A percentile compares a stretch with the other conserved stretches of the same genome.
Conservation (phyloP, 2,329 filamentous ascomycete species). For the Exserohilum turcica region DNA sequence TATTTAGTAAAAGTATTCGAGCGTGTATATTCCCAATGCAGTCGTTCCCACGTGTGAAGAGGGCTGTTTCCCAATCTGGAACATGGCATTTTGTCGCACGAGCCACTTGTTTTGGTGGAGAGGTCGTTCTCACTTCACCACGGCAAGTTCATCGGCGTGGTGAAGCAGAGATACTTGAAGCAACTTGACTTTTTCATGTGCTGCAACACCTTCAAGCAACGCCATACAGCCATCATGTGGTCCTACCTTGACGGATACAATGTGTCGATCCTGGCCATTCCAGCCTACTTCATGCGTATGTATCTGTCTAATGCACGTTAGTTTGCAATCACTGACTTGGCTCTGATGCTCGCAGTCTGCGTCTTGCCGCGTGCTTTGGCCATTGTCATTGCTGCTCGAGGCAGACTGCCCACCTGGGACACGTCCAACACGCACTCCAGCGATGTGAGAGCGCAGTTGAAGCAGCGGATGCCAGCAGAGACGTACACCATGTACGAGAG, state of each 20-base stretch:
- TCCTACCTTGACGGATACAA: slow-evolving; percentile 38
- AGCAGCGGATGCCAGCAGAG: slow-evolving; percentile 45
- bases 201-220: background rate
- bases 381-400: slow-evolving; percentile 44
- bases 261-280: slow-evolving; percentile 52
- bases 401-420: slow-evolving; percentile 47
- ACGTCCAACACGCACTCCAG: slow-evolving; percentile 52
- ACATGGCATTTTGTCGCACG: too few relatives aligned
- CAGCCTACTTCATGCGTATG: slow-evolving; percentile 48
- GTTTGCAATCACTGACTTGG: background rate
- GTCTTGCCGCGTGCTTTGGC: slow-evolving; percentile 50
- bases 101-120: too few relatives aligned
- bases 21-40: too few relatives aligned
- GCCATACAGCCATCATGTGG: slow-evolving; percentile 15
- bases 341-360: slow-evolving; percentile 32
- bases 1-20: background rate
- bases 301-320: background rate
- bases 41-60: too few relatives aligned
- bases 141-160: too few relatives aligned
- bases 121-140: too few relatives aligned
- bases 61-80: too few relatives aligned
- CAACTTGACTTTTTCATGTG: background rate
- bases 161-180: background rate
- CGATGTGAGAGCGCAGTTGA: slow-evolving; percentile 43
- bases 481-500: slow-evolving; percentile 53